Evolutionary conservation across 2,329 filamentous ascomycete species (phyloP).

Genomic region (Neopestalotiopsis sp.): DNA sequence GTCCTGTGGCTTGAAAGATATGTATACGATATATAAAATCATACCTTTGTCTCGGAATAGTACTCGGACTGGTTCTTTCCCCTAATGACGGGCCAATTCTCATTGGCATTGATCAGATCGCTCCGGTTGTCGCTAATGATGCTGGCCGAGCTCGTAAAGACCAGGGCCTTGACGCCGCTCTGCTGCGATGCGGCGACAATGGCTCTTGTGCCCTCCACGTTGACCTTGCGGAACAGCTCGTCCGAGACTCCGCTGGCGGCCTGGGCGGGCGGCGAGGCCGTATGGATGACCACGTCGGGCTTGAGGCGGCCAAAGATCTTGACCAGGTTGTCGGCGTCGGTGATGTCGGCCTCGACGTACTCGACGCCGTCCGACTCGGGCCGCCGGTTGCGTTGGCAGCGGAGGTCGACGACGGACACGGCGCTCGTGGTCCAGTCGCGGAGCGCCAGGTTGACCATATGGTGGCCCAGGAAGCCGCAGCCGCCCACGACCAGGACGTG

Average conservation of each 20-base stretch:
- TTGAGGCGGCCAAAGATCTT: conserved; percentile 68
- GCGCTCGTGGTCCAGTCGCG: conserved; percentile 61
- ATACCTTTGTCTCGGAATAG: conserved; percentile 90
- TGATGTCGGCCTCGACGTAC: conserved; percentile 83
- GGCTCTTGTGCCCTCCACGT: conserved; percentile 83
- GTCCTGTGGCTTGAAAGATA: background rate
- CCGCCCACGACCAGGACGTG: conserved; percentile 81
- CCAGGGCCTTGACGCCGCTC: conserved; percentile 77
- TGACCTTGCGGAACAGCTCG: conserved; percentile 78
- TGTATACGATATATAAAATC: conserved; percentile 1
- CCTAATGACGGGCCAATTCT: conserved; percentile 78
- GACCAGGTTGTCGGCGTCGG: conserved; percentile 65
- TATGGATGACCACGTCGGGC: conserved; percentile 90
- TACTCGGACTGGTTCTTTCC: conserved; percentile 76
- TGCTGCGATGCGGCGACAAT: conserved; percentile 76
- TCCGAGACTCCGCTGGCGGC: conserved; percentile 59
- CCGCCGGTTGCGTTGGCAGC: conserved; percentile 72
- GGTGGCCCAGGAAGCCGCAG: conserved; percentile 84
- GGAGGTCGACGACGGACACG: conserved; percentile 76
- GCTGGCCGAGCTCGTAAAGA: conserved; percentile 90
- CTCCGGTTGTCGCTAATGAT: conserved; percentile 82
- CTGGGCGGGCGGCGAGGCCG: conserved; percentile 73
- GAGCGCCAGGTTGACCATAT: conserved; percentile 77
- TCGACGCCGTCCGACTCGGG: conserved; percentile 58
- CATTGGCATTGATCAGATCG: conserved; percentile 85